Conservation (phyloP, 2,329 filamentous ascomycete species). For the Colletotrichum truncatum region DNA sequence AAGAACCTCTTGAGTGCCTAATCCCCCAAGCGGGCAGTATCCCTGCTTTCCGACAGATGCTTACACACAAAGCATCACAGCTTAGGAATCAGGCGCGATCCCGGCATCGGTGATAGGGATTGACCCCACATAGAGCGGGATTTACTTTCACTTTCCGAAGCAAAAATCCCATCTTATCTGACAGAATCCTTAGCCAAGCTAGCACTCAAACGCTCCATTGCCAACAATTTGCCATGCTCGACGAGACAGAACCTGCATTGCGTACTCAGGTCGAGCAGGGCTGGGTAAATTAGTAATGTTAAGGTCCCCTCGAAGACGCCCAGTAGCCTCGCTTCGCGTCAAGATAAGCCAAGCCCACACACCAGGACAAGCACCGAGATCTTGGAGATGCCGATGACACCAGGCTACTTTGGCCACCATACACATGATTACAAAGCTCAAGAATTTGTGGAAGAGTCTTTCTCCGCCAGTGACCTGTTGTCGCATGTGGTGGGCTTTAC, state of each 20-base stretch:
- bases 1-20: too few relatives aligned
- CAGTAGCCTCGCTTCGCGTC: not conserved
- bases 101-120: not conserved
- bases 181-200: constrained; percentile 25
- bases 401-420: not conserved
- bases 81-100: constrained; percentile 3
- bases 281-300: not conserved
- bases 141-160: constrained; percentile 12
- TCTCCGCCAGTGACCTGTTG: not conserved
- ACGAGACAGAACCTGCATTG: not conserved
- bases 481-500: too few relatives aligned
- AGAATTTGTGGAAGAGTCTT: too few relatives aligned
- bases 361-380: not conserved
- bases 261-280: not conserved
- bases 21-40: too few relatives aligned
- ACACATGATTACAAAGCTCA: not conserved
- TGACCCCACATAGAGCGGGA: constrained; percentile 19
- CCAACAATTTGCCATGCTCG: not conserved
- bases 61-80: constrained; percentile 6
- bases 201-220: not conserved
- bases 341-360: constrained; percentile 26
- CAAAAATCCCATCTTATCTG: constrained; percentile 14
- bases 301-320: not conserved
- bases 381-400: not conserved
- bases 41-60: too few relatives aligned